Percentiles rank a stretch among this genome's conserved stretches.
Evolutionary conservation across 306 rosid species (phyloP).

Genomic region (Dryas alaskensis): DNA sequence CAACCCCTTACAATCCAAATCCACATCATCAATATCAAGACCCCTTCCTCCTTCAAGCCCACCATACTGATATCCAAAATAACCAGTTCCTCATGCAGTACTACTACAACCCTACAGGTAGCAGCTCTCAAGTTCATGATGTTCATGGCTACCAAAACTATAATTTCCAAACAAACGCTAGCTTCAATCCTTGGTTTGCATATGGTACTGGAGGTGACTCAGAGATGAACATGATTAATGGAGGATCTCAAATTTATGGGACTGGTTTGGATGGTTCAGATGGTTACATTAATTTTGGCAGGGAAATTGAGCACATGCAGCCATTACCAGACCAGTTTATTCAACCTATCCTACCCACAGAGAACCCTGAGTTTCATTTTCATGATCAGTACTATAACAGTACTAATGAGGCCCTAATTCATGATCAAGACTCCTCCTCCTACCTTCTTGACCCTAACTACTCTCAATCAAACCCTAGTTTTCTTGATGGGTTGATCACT

Average conservation of each 20-base stretch:
- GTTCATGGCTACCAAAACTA: background rate
- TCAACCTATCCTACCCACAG: background rate
- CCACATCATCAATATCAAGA: background rate
- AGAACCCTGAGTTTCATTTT: background rate
- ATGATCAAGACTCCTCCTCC: slow-evolving; percentile 1
- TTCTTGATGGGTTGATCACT: background rate
- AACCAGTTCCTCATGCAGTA: background rate
- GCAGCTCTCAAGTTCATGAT: background rate
- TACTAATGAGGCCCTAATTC: background rate
- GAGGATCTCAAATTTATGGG: background rate
- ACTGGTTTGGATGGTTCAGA: background rate
- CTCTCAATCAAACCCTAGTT: slow-evolving; percentile 1
- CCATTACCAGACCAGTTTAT: background rate
- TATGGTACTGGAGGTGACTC: background rate
- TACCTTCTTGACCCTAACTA: background rate
- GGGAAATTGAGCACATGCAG: background rate
- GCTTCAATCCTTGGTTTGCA: background rate
- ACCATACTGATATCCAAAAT: background rate
- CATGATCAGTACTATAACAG: background rate
- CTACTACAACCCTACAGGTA: background rate
- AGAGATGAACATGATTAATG: background rate
- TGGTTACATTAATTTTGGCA: too few relatives aligned
- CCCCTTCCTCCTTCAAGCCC: background rate
- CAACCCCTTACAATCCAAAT: background rate
- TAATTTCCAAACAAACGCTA: background rate